Evolutionary conservation across 106 monocot genomes (phyloP).

Genomic region (Dioscorea dumetorum): DNA sequence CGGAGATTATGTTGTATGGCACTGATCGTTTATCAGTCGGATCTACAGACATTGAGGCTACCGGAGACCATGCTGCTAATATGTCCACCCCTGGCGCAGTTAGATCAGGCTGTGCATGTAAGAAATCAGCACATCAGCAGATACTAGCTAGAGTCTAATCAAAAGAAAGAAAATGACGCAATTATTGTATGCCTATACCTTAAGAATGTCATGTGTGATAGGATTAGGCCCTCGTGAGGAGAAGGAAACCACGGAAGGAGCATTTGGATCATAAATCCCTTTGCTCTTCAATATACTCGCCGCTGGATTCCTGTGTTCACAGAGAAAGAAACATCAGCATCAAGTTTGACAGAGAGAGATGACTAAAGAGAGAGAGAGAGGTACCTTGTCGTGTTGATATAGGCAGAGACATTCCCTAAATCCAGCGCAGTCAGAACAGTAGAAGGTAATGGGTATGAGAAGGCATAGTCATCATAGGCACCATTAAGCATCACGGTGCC

Average conservation of each 20-base stretch:
- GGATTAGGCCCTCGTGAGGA: slow-evolving; percentile 35
- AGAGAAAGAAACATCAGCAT: too few species aligned
- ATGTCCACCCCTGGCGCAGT: not conserved
- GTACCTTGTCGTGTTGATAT: slow-evolving; percentile 17
- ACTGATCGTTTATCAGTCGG: not conserved
- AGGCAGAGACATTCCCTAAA: not conserved
- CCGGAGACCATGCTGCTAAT: not conserved
- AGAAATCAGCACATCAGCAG: too few species aligned
- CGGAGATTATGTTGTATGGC: not conserved
- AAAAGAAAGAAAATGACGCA: not conserved
- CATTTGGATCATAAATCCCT: slow-evolving; percentile 7
- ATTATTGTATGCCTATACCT: slow-evolving; percentile 3
- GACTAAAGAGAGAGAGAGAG: too few species aligned
- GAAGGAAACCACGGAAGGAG: slow-evolving; percentile 16
- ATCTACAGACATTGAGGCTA: too few species aligned
- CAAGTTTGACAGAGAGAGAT: too few species aligned
- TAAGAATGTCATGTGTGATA: slow-evolving; percentile 19
- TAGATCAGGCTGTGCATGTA: not conserved
- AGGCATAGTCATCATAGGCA: slow-evolving; percentile 3
- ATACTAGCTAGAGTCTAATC: too few species aligned
- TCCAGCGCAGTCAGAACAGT: not conserved
- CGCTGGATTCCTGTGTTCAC: slow-evolving; percentile 11
- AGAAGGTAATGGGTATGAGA: slow-evolving; percentile 8
- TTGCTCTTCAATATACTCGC: slow-evolving; percentile 22
- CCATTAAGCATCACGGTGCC: slow-evolving; percentile 15